Percentiles rank a stretch among this genome's conserved stretches.
phyloP scores from a whole-genome alignment of 2,329 filamentous ascomycete species.

The Colletotrichum echinochloae region DNA sequence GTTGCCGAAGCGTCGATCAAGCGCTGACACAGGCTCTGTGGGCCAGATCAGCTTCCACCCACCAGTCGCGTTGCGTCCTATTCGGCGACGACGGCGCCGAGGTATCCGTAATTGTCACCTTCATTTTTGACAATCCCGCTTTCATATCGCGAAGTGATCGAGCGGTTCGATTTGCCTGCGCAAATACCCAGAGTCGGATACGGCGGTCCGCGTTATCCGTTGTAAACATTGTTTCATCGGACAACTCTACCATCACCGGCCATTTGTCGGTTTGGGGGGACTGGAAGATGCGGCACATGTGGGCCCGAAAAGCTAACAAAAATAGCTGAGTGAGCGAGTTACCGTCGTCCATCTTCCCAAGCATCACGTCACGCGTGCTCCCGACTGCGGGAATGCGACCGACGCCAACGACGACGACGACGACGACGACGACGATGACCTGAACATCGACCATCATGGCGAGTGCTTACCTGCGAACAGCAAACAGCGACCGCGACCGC shows the following conservation, averaged over 20 bases:
- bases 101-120: neutral
- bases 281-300: neutral
- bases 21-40: constrained; percentile 14
- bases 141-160: constrained; percentile 3
- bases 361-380: constrained; percentile 10
- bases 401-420: neutral
- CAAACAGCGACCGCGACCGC: neutral
- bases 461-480: neutral
- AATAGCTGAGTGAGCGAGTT: neutral
- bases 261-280: neutral
- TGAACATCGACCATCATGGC: neutral
- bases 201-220: constrained; percentile 10
- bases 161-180: constrained; percentile 10
- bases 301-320: constrained; percentile 1
- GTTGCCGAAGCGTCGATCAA: constrained; percentile 9
- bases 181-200: constrained; percentile 22
- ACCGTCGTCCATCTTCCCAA: constrained; percentile 17
- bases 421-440: neutral
- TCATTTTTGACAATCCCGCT: neutral
- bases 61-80: constrained; percentile 7
- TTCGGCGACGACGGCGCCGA: constrained; percentile 3
- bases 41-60: neutral
- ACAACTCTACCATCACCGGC: neutral
- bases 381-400: neutral
- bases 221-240: constrained; percentile 21